Percentiles rank a stretch among this genome's conserved stretches.
Conservation (phyloP, 2,329 filamentous ascomycete species). For the Sclerotinia borealis region DNA sequence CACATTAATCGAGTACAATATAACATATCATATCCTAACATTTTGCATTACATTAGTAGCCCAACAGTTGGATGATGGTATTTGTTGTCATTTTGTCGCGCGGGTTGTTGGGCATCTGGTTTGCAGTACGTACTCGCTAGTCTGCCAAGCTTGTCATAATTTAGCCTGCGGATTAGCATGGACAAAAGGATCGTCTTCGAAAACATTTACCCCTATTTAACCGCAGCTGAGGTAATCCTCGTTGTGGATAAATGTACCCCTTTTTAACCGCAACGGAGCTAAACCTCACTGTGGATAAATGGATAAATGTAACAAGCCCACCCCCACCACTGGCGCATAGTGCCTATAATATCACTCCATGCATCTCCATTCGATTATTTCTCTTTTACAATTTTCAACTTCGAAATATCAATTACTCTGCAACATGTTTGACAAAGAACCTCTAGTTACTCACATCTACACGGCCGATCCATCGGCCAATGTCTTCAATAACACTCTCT, state of each 20-base stretch:
- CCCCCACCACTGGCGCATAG: background rate
- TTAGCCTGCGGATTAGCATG: background rate
- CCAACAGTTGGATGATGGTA: too few relatives aligned
- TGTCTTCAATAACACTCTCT: slow-evolving; percentile 68
- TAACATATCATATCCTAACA: too few relatives aligned
- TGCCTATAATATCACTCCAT: background rate
- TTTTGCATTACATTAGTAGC: too few relatives aligned
- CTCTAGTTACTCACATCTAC: slow-evolving; percentile 69
- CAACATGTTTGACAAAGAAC: slow-evolving; percentile 29
- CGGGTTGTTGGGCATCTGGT: too few relatives aligned
- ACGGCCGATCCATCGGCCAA: slow-evolving; percentile 77
- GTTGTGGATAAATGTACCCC: slow-evolving; percentile 10
- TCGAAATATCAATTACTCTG: background rate
- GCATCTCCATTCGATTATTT: background rate
- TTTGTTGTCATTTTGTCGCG: too few relatives aligned
- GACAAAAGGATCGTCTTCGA: background rate
- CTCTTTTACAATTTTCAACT: background rate
- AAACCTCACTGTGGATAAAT: slow-evolving; percentile 4
- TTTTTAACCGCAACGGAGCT: slow-evolving; percentile 7
- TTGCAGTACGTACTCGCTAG: too few relatives aligned
- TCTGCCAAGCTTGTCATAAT: too few relatives aligned
- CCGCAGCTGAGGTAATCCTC: background rate
- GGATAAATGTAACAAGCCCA: background rate
- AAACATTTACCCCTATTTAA: slow-evolving; percentile 9
- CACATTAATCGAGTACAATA: too few relatives aligned